phyloP scores from a whole-genome alignment of 2,329 filamentous ascomycete species.

The Ceratocystis albifundus region DNA sequence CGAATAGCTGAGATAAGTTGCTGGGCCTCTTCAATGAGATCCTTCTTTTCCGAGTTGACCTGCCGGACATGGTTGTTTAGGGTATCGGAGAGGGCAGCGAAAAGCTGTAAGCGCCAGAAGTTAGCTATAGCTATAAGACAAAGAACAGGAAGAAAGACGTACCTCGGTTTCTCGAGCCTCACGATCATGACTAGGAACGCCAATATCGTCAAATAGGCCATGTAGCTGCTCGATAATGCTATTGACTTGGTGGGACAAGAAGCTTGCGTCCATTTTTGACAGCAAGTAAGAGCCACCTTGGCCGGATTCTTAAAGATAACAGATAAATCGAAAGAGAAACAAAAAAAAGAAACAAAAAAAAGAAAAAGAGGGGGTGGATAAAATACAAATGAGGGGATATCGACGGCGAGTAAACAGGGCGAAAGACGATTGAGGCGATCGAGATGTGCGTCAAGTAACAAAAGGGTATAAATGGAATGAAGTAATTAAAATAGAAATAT shows the following conservation, averaged over 20 bases:
- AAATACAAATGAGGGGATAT: slow-evolving; percentile 7
- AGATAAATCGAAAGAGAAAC: slow-evolving; percentile 9
- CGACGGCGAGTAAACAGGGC: not conserved
- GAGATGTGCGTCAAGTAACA: not conserved
- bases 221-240: slow-evolving; percentile 88
- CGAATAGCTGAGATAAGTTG: slow-evolving; percentile 73
- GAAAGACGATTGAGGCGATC: not conserved
- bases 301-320: not conserved
- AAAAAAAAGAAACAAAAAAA: too few relatives aligned
- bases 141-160: slow-evolving; percentile 28
- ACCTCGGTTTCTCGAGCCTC: slow-evolving; percentile 84
- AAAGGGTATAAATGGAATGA: not conserved
- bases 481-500: not conserved
- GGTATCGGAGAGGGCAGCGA: slow-evolving; percentile 80
- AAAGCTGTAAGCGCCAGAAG: slow-evolving; percentile 50
- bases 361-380: slow-evolving; percentile 8
- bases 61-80: slow-evolving; percentile 78
- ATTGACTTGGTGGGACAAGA: slow-evolving; percentile 88
- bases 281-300: not conserved
- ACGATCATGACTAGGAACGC: slow-evolving; percentile 84
- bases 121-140: not conserved
- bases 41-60: slow-evolving; percentile 79
- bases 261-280: slow-evolving; percentile 70
- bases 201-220: slow-evolving; percentile 93
- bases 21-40: slow-evolving; percentile 80